Evolutionary conservation across 2,329 filamentous ascomycete genomes (phyloP).

Genomic region (Paracorniculantispora psalliotae): DNA sequence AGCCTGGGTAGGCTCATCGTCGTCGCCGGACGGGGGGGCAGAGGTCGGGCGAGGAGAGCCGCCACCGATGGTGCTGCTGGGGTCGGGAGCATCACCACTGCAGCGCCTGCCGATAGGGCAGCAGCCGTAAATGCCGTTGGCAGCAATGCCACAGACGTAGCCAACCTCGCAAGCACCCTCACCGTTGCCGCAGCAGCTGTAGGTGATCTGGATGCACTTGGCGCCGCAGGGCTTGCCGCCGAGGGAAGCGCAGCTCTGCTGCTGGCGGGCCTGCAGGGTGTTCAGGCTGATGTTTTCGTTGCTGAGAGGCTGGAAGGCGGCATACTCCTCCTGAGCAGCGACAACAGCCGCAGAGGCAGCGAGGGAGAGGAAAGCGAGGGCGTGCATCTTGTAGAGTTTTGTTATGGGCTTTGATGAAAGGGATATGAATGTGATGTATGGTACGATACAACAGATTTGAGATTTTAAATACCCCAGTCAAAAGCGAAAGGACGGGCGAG

Average conservation of each 20-base stretch:
- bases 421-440: not conserved
- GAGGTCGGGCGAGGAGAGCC: conserved; percentile 1
- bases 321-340: conserved; percentile 4
- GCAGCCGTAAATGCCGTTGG: conserved; percentile 19
- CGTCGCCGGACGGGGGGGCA: not conserved
- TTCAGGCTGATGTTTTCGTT: not conserved
- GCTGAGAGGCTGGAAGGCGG: not conserved
- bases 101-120: conserved; percentile 18
- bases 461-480: not conserved
- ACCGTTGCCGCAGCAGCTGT: conserved; percentile 18
- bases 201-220: conserved; percentile 15
- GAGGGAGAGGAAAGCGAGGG: conserved; percentile 2
- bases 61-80: conserved; percentile 6
- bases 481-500: not conserved
- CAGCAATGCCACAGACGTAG: conserved; percentile 15
- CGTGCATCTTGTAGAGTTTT: not conserved
- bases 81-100: conserved; percentile 16
- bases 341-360: conserved; percentile 5
- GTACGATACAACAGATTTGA: not conserved
- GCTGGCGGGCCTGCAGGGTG: not conserved
- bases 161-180: conserved; percentile 16
- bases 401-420: not conserved
- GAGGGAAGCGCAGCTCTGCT: not conserved
- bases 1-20: not conserved
- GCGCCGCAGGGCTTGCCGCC: conserved; percentile 16